These are phyloP conservation scores for Naumovozyma baii DNA, from an alignment of 805 yeast genomes.

Conservation along the genomic window DNA sequence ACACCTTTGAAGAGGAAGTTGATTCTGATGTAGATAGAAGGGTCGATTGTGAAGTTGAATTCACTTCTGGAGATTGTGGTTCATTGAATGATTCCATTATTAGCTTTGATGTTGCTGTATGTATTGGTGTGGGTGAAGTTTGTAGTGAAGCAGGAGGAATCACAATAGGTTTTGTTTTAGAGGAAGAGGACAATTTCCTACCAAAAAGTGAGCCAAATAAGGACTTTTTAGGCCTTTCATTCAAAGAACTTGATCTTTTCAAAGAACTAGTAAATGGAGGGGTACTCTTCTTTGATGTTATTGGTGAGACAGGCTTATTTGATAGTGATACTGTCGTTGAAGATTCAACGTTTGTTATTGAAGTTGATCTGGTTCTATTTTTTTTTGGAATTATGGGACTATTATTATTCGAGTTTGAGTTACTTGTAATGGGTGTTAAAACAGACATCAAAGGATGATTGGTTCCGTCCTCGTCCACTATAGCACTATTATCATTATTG, in stretches of 20 bases:
- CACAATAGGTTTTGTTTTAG: conserved; percentile 2
- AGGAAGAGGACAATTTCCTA: conserved; percentile 8
- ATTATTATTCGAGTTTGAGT: neutral
- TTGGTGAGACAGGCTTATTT: neutral
- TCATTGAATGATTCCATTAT: neutral
- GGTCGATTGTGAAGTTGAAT: neutral
- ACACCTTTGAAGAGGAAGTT: neutral
- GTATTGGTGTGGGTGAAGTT: conserved; percentile 3
- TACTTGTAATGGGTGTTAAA: neutral
- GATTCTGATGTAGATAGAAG: neutral
- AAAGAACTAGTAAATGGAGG: conserved; percentile 2
- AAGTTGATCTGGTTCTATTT: conserved; percentile 1
- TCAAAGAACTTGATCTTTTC: conserved; percentile 14
- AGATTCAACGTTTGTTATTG: conserved; percentile 3
- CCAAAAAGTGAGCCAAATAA: conserved; percentile 24
- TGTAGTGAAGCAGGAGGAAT: conserved; percentile 4
- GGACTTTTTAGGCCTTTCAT: conserved; percentile 19
- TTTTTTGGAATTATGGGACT: neutral
- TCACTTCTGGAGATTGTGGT: neutral
- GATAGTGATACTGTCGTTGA: neutral
- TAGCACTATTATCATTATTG: neutral
- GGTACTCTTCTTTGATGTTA: neutral
- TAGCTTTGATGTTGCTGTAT: neutral
- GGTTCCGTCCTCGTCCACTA: neutral
- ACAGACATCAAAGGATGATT: too few species aligned